These are phyloP conservation scores for Pythium aristosporum DNA, from an alignment of 352 stramenopile species.

Conservation along the genomic window DNA sequence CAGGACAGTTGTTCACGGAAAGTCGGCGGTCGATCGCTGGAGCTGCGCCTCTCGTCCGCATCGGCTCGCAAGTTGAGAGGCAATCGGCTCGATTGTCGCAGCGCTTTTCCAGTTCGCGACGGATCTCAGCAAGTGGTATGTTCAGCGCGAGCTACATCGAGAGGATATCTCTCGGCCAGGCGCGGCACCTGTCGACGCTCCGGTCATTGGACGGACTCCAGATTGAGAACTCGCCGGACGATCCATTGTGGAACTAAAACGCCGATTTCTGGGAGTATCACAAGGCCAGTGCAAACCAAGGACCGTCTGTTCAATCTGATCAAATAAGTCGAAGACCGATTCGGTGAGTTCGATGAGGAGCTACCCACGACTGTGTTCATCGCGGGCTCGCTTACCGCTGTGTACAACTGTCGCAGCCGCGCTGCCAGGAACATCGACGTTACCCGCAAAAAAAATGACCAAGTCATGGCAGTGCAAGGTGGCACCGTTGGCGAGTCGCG, in stretches of 20 bases:
- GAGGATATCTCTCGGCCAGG: constrained; percentile 24
- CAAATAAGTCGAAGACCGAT: no score
- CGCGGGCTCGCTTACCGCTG: no score
- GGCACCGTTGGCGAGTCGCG: no score
- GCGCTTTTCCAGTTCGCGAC: constrained; percentile 24
- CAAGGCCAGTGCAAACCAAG: no score
- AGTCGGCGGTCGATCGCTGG: constrained; percentile 2
- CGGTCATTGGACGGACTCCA: constrained; percentile 9
- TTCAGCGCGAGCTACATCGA: constrained; percentile 29
- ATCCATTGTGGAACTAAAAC: constrained; percentile 24
- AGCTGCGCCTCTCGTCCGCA: not conserved
- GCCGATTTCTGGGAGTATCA: not conserved
- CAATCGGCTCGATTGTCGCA: constrained; percentile 7
- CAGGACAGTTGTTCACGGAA: constrained; percentile 7
- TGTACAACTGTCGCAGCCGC: no score
- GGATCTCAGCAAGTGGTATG: constrained; percentile 12
- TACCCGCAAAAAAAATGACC: no score
- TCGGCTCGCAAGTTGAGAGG: not conserved
- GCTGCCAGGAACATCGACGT: no score
- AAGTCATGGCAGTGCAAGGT: no score
- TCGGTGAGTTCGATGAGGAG: no score
- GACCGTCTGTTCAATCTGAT: no score
- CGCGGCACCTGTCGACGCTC: constrained; percentile 21
- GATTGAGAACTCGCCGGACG: constrained; percentile 22
- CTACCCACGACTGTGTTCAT: no score